Conservation (phyloP, 495 filamentous ascomycete genomes). For the Daldinia childiae region DNA sequence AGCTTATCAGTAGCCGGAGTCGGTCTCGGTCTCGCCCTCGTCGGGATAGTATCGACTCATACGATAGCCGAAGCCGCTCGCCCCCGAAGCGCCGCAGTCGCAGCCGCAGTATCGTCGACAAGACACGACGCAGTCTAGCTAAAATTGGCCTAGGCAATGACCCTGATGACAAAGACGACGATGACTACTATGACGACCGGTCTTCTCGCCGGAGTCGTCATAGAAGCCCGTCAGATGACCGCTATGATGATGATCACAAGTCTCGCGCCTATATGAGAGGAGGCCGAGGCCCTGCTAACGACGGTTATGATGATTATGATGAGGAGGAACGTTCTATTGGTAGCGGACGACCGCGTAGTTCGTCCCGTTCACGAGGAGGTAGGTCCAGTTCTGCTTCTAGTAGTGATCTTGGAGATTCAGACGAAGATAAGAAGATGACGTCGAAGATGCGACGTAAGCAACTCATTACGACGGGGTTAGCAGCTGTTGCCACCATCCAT, state of each 20-base stretch:
- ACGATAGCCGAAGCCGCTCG: slow-evolving; percentile 58
- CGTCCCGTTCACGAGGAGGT: slow-evolving; percentile 48
- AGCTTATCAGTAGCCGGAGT: slow-evolving; percentile 73
- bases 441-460: slow-evolving; percentile 88
- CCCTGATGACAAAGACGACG: slow-evolving; percentile 55
- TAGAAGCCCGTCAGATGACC: slow-evolving; percentile 45
- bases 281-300: slow-evolving; percentile 47
- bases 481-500: slow-evolving; percentile 88
- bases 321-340: slow-evolving; percentile 56
- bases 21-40: slow-evolving; percentile 60
- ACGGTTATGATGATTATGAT: slow-evolving; percentile 60
- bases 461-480: slow-evolving; percentile 82
- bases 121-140: slow-evolving; percentile 55
- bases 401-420: slow-evolving; percentile 74
- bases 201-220: slow-evolving; percentile 43
- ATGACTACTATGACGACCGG: slow-evolving; percentile 49
- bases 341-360: slow-evolving; percentile 50
- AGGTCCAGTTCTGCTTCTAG: slow-evolving; percentile 62
- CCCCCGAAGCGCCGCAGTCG: slow-evolving; percentile 55
- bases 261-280: slow-evolving; percentile 58
- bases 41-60: slow-evolving; percentile 56
- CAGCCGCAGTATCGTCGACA: slow-evolving; percentile 61
- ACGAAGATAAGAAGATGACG: slow-evolving; percentile 76
- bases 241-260: slow-evolving; percentile 65
- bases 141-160: slow-evolving; percentile 58